Conservation (phyloP, 1,284 basidiomycete genomes). For the Tilletia setariae region DNA sequence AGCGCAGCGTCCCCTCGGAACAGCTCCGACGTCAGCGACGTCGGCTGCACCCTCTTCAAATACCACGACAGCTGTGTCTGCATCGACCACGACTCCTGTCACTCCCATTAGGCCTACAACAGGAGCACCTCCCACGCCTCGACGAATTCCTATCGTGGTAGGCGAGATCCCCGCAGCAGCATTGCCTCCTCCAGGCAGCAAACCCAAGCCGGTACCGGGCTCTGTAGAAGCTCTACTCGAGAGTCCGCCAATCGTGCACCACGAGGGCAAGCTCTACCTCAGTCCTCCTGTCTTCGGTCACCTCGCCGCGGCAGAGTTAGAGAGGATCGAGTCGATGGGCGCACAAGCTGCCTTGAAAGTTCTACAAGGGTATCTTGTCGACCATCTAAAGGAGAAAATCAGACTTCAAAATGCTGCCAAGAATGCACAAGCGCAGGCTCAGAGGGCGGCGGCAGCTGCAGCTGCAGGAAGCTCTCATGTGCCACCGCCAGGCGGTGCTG, state of each 20-base stretch:
- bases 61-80: not conserved
- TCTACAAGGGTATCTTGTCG: conserved; percentile 77
- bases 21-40: too few species aligned
- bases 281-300: conserved; percentile 79
- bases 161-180: not conserved
- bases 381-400: conserved; percentile 75
- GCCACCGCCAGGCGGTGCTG: too few species aligned
- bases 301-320: conserved; percentile 69
- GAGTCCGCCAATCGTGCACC: conserved; percentile 73
- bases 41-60: not conserved
- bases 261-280: conserved; percentile 77
- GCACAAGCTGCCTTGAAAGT: conserved; percentile 77
- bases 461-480: too few species aligned
- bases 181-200: conserved; percentile 24
- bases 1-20: too few species aligned
- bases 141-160: conserved; percentile 2
- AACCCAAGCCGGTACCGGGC: conserved; percentile 46
- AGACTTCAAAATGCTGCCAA: conserved; percentile 55
- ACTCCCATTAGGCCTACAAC: not conserved
- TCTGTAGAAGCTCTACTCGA: conserved; percentile 54
- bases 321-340: conserved; percentile 73
- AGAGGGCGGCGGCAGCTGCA: not conserved
- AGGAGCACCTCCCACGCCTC: not conserved
- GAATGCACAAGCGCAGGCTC: conserved; percentile 9
- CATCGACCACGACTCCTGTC: conserved; percentile 7